Evolutionary conservation across 176 grass and related monocot species (phyloP).

Genomic region (Oryza coarctata): DNA sequence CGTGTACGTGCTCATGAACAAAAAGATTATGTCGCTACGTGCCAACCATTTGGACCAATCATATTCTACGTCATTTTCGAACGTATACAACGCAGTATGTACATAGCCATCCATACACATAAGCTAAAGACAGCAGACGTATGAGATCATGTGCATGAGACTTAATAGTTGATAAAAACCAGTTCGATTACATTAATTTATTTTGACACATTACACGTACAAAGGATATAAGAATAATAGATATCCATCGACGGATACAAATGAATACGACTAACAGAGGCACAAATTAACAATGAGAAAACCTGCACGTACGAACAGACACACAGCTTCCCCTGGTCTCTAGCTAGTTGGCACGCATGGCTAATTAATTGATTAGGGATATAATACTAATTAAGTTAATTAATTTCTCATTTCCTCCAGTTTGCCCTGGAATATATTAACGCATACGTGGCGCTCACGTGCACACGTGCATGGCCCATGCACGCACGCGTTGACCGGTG

Average conservation of each 20-base stretch:
- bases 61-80: no score
- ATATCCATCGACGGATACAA: background rate
- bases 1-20: no score
- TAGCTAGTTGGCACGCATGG: background rate
- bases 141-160: background rate
- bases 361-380: background rate
- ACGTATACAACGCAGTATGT: no score
- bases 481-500: background rate
- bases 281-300: constrained; percentile 3
- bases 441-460: background rate
- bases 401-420: background rate
- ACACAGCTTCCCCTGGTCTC: background rate
- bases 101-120: no score
- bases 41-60: no score
- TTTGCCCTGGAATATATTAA: background rate
- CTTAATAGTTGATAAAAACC: background rate
- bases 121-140: no score
- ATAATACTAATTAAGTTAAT: background rate
- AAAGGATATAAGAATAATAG: constrained; percentile 4
- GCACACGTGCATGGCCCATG: constrained; percentile 3
- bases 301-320: background rate
- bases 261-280: constrained; percentile 16
- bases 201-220: background rate
- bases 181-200: constrained; percentile 13
- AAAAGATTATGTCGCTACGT: no score